These are phyloP conservation scores for Hypoxylon sp. DNA, from an alignment of 2,329 filamentous ascomycete genomes.

Conservation along the genomic window DNA sequence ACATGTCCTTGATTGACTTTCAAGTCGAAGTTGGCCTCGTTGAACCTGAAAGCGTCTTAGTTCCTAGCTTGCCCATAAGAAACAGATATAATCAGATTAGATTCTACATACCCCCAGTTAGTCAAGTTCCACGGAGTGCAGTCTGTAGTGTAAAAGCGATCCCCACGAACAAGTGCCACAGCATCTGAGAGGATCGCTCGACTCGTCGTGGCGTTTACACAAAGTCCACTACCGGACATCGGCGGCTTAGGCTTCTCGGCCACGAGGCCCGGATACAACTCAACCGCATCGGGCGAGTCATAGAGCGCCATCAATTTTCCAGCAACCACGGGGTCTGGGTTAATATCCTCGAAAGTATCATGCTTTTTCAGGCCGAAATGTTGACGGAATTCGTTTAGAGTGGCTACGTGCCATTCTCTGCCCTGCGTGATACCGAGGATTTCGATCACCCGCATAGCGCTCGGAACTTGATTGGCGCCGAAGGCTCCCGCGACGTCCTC, in stretches of 20 bases:
- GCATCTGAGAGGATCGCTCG: constrained; percentile 73
- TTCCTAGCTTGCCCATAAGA: background rate
- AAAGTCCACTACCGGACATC: constrained; percentile 63
- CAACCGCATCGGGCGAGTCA: constrained; percentile 65
- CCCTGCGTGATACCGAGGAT: constrained; percentile 63
- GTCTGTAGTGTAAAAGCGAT: constrained; percentile 74
- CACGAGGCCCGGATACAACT: constrained; percentile 70
- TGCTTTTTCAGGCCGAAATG: constrained; percentile 65
- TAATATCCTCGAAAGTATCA: constrained; percentile 65
- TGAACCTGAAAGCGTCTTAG: constrained; percentile 43
- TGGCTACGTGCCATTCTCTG: constrained; percentile 64
- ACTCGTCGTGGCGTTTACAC: constrained; percentile 60
- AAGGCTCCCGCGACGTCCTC: constrained; percentile 65
- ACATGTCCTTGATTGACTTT: constrained; percentile 73
- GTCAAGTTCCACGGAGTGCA: constrained; percentile 72
- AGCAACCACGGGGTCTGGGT: constrained; percentile 62
- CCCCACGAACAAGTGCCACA: constrained; percentile 72
- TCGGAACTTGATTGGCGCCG: constrained; percentile 63
- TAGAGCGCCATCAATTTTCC: constrained; percentile 61
- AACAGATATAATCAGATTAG: constrained; percentile 50
- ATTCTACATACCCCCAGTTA: constrained; percentile 67
- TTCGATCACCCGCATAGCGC: constrained; percentile 61
- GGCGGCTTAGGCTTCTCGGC: constrained; percentile 68
- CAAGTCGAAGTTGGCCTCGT: constrained; percentile 67
- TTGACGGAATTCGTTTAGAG: constrained; percentile 65